A percentile compares a stretch with the other conserved stretches of the same genome.
These are phyloP conservation scores for Thermothelomyces thermophilus DNA, from an alignment of 2,329 filamentous ascomycete genomes.

Conservation along the genomic window DNA sequence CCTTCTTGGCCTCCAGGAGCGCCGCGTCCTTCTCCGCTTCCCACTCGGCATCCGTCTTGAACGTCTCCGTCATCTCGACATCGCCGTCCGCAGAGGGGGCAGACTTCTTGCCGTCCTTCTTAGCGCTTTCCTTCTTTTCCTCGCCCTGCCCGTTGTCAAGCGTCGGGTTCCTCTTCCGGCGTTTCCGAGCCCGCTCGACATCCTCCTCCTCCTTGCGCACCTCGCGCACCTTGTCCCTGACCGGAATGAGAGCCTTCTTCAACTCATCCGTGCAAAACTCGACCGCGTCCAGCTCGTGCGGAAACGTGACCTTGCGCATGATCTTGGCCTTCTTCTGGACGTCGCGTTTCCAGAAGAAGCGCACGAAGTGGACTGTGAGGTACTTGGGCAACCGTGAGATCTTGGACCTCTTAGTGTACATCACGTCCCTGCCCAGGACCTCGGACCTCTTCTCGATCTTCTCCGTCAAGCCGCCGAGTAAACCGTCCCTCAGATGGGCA, in stretches of 20 bases:
- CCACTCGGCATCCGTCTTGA: conserved; percentile 90
- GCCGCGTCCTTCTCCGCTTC: conserved; percentile 76
- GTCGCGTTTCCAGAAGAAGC: conserved; percentile 96
- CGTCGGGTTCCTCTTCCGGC: conserved; percentile 61
- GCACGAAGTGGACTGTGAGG: conserved; percentile 91
- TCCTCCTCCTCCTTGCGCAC: conserved; percentile 93
- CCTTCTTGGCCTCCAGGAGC: conserved; percentile 76
- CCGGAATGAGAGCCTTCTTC: conserved; percentile 72
- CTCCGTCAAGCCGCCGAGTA: conserved; percentile 74
- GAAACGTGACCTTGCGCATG: conserved; percentile 97
- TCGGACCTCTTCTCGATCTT: conserved; percentile 86
- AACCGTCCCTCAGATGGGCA: conserved; percentile 86
- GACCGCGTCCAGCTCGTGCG: conserved; percentile 82
- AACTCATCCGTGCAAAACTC: conserved; percentile 95
- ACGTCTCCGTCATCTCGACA: conserved; percentile 62
- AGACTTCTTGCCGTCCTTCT: conserved; percentile 34
- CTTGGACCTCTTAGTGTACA: conserved; percentile 85
- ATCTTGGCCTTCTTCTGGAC: conserved; percentile 99
- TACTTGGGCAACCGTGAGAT: conserved; percentile 91
- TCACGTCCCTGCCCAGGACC: conserved; percentile 66
- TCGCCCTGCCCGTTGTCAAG: conserved; percentile 39
- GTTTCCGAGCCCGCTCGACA: conserved; percentile 82
- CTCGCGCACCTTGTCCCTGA: conserved; percentile 94
- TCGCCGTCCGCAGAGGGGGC: conserved; percentile 54
- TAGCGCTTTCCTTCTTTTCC: conserved; percentile 41